Base-by-base conservation (phyloP, 148 eudicot genomes). In the Selenicereus undatus region DNA sequence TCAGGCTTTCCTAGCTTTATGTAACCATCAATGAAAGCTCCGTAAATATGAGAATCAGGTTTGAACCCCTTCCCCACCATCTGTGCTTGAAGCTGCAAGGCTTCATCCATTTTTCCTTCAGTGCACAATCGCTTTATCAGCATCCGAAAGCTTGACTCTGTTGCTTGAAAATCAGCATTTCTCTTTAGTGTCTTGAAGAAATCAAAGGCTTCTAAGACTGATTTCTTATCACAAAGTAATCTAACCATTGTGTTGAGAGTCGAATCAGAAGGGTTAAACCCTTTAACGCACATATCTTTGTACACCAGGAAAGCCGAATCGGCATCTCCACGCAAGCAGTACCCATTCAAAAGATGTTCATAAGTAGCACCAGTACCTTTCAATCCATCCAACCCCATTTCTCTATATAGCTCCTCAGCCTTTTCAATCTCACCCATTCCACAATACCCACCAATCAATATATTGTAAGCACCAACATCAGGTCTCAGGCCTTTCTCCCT, bases 371-470 rank as follows among this genome's bases (percentile, higher is more conserved):
- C 87, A 83, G 84, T 80, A 78, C 87, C 75, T 43, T 92, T 88
- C 17, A 92, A 65, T 8, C 91, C 91, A 69, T 76, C 73, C 87
- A 90, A 70, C 39, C 73, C 89, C 96, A 93, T 93, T 65, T 90
- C 90, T 51, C 81, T 84, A 22, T 89, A 87, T 12, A 91, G 68
- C 84, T 89, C 93, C 82, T 95, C 96, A 0, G 88, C 98, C 79
- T 74, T 88, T 12, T 56, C 85, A 71, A 91, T 77, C 75, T 86
- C 86, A 21, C 96, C 94, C 62, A 70, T 62, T 58, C 80, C 72
- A 87, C 97, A 91, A 86, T 90, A 93, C 66, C 94, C 97, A 66
- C 88, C 96, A 82, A 95, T 90, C 79, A 95, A 78, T 24, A 89
- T 89, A 79, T 93, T 90, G 78, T 91, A 95, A 60, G 90, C 87